These are phyloP conservation scores for Botrytis sinoallii DNA, from an alignment of 2,329 filamentous ascomycete genomes.

Conservation along the genomic window DNA sequence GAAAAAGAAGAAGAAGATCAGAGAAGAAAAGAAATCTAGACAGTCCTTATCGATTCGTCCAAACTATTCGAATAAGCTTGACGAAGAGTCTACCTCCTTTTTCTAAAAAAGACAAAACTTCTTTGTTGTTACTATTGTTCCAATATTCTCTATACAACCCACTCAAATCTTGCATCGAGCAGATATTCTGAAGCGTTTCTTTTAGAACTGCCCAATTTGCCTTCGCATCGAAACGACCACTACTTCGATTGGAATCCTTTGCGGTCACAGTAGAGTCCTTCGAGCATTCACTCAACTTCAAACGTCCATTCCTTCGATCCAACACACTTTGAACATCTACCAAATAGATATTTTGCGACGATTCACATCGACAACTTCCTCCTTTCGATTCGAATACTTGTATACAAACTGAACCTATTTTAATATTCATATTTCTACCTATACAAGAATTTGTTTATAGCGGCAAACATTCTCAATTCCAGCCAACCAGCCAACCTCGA, in stretches of 20 bases:
- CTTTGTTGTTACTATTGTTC: constrained; percentile 22
- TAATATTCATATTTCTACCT: constrained; percentile 11
- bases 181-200: neutral
- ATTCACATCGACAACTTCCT: constrained; percentile 16
- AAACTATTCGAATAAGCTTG: neutral
- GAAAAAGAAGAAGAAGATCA: neutral
- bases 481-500: constrained; percentile 16
- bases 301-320: constrained; percentile 8
- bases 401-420: constrained; percentile 17
- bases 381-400: constrained; percentile 20
- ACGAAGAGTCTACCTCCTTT: constrained; percentile 12
- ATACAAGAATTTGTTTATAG: constrained; percentile 18
- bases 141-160: neutral
- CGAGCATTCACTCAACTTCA: neutral
- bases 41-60: constrained; percentile 11
- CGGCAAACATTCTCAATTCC: constrained; percentile 20
- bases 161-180: neutral
- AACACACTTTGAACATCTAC: constrained; percentile 7
- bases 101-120: constrained; percentile 7
- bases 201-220: neutral
- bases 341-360: constrained; percentile 8
- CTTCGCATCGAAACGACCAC: neutral
- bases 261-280: neutral
- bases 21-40: neutral
- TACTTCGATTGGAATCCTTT: neutral